These are phyloP conservation scores for Claviceps cyperi DNA, from an alignment of 2,329 filamentous ascomycete genomes.

Conservation along the genomic window DNA sequence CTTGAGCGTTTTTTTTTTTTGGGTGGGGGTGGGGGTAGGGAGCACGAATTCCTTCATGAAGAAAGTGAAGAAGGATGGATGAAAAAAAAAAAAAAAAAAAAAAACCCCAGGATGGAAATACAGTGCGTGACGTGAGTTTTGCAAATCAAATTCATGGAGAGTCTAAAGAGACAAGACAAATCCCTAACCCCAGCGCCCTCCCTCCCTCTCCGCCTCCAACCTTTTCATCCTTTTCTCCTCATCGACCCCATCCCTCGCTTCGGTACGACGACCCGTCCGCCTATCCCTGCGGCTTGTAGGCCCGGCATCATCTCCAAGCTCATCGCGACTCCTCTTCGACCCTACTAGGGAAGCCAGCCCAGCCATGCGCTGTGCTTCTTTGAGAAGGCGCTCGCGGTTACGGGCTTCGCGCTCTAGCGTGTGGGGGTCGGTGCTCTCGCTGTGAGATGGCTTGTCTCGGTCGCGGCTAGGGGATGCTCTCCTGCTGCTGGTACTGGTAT, in stretches of 20 bases:
- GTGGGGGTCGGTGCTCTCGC: conserved; percentile 37
- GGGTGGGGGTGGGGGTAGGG: too few relatives aligned
- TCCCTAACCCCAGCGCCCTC: conserved; percentile 30
- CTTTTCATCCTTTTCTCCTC: conserved; percentile 39
- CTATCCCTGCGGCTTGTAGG: conserved; percentile 22
- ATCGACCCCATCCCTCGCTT: conserved; percentile 31
- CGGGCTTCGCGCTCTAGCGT: conserved; percentile 54
- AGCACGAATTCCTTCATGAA: too few relatives aligned
- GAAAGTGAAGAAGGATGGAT: too few relatives aligned
- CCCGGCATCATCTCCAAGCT: conserved; percentile 23
- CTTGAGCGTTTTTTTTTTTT: too few relatives aligned
- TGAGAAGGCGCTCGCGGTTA: conserved; percentile 50
- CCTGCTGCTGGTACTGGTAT: conserved; percentile 22
- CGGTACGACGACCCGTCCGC: conserved; percentile 32
- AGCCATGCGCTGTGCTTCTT: conserved; percentile 53
- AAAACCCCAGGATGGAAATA: too few relatives aligned
- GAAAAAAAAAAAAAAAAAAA: too few relatives aligned
- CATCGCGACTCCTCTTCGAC: conserved; percentile 36
- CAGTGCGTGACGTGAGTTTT: too few relatives aligned
- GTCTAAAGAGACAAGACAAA: too few relatives aligned
- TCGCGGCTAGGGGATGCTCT: conserved; percentile 19
- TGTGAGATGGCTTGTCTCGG: conserved; percentile 20
- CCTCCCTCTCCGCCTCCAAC: conserved; percentile 46
- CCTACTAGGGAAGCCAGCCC: conserved; percentile 32
- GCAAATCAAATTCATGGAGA: too few relatives aligned